Evolutionary conservation across 345 rosid genomes (phyloP).

Genomic region (Raphanus sativus): DNA sequence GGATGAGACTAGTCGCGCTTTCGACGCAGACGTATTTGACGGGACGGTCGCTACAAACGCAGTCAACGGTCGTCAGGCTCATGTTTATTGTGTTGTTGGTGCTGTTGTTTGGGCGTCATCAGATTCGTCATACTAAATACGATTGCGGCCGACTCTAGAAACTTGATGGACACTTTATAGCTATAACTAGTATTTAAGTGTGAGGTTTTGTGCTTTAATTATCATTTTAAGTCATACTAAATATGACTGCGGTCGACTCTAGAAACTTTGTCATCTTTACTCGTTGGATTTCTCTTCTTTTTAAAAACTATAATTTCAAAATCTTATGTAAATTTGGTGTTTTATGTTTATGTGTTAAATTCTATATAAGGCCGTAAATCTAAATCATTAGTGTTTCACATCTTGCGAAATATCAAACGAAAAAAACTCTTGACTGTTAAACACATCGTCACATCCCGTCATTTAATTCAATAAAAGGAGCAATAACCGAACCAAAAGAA

Average conservation of each 20-base stretch:
- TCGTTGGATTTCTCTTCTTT: neutral
- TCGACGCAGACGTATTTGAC: slow-evolving; percentile 40
- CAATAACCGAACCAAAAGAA: neutral
- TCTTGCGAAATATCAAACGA: neutral
- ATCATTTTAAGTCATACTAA: neutral
- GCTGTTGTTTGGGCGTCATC: slow-evolving; percentile 33
- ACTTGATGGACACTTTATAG: neutral
- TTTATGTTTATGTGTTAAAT: neutral
- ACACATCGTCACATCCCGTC: neutral
- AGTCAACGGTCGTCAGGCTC: slow-evolving; percentile 23
- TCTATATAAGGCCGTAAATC: neutral
- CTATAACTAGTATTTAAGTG: neutral
- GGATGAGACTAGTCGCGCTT: slow-evolving; percentile 37
- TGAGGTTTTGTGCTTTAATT: neutral
- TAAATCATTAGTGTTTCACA: neutral
- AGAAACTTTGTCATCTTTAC: neutral
- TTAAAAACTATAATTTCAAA: neutral
- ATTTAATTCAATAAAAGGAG: neutral
- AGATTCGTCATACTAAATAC: slow-evolving; percentile 29
- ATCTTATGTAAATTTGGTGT: neutral
- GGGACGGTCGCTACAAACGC: slow-evolving; percentile 30
- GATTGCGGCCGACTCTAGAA: slow-evolving; percentile 38
- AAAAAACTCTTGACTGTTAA: neutral
- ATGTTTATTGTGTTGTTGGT: slow-evolving; percentile 34
- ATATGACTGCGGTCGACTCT: neutral